These are phyloP conservation scores for Hevea brasiliensis DNA, from an alignment of 345 rosid species.

Conservation along the genomic window DNA sequence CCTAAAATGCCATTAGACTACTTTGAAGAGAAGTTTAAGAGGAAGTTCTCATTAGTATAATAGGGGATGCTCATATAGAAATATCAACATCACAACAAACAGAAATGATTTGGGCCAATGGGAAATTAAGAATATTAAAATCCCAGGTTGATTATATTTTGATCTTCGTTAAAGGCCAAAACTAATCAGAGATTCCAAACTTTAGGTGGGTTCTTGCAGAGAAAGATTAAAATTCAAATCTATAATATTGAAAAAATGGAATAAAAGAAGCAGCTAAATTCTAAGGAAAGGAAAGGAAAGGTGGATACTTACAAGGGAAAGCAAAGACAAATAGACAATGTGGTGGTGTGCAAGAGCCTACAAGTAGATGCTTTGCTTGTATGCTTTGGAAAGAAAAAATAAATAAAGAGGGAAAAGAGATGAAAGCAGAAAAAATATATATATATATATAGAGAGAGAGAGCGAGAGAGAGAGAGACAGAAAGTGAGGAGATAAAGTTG, in stretches of 20 bases:
- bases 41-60: neutral
- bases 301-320: conserved; percentile 52
- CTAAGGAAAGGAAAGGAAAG: conserved; percentile 38
- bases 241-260: neutral
- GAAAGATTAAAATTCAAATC: conserved; percentile 13
- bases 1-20: neutral
- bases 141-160: conserved; percentile 25
- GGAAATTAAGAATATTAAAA: conserved; percentile 9
- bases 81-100: conserved; percentile 11
- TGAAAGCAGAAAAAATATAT: too few species aligned
- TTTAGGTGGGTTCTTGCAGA: conserved; percentile 36
- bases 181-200: conserved; percentile 42
- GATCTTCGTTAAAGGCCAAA: conserved; percentile 21
- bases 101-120: neutral
- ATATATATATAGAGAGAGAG: neutral
- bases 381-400: conserved; percentile 34
- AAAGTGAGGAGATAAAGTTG: conserved; percentile 15
- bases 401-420: conserved; percentile 11
- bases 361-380: conserved; percentile 56
- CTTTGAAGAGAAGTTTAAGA: neutral
- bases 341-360: conserved; percentile 27
- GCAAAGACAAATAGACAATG: conserved; percentile 39
- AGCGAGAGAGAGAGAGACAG: neutral
- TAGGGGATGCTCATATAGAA: neutral
- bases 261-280: conserved; percentile 36